Evolutionary conservation across 768 basidiomycete genomes (phyloP).

Genomic region (Artomyces pyxidatus): DNA sequence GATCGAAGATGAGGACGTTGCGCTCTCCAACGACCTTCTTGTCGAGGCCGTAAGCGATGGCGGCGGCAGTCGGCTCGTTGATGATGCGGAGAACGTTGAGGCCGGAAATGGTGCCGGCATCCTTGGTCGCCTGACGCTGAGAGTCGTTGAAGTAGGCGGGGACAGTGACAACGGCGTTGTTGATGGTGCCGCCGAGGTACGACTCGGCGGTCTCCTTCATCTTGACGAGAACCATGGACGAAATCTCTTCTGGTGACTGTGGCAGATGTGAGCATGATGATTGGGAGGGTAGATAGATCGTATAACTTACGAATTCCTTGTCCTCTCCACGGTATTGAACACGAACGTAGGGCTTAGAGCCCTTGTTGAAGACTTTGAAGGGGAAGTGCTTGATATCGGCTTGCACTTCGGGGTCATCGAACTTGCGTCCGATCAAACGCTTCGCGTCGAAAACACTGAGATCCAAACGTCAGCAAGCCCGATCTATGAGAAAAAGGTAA

Average conservation of each 20-base stretch:
- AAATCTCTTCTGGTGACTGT: conserved; percentile 93
- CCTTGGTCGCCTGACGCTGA: conserved; percentile 97
- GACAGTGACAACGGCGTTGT: conserved; percentile 91
- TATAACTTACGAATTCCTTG: conserved; percentile 77
- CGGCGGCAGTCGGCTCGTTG: conserved; percentile 97
- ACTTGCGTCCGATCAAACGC: conserved; percentile 94
- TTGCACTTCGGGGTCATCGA: conserved; percentile 77
- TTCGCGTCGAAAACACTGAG: conserved; percentile 93
- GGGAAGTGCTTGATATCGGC: conserved; percentile 88
- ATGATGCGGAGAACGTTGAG: conserved; percentile 97
- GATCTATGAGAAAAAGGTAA: not conserved
- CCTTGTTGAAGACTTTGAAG: conserved; percentile 82
- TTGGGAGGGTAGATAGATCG: not conserved
- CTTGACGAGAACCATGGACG: conserved; percentile 94
- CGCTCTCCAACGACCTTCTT: conserved; percentile 86
- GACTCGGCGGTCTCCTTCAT: conserved; percentile 99
- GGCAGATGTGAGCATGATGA: conserved; percentile 23
- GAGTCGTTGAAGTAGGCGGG: conserved; percentile 99
- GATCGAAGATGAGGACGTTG: conserved; percentile 97
- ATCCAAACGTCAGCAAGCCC: conserved; percentile 16
- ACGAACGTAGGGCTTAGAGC: conserved; percentile 80
- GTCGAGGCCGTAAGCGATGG: conserved; percentile 97
- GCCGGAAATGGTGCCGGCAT: conserved; percentile 91
- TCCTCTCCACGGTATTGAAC: conserved; percentile 90
- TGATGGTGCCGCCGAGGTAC: conserved; percentile 78